These are phyloP conservation scores for Blastosporella zonata DNA, from an alignment of 1,284 basidiomycete genomes.

Conservation along the genomic window DNA sequence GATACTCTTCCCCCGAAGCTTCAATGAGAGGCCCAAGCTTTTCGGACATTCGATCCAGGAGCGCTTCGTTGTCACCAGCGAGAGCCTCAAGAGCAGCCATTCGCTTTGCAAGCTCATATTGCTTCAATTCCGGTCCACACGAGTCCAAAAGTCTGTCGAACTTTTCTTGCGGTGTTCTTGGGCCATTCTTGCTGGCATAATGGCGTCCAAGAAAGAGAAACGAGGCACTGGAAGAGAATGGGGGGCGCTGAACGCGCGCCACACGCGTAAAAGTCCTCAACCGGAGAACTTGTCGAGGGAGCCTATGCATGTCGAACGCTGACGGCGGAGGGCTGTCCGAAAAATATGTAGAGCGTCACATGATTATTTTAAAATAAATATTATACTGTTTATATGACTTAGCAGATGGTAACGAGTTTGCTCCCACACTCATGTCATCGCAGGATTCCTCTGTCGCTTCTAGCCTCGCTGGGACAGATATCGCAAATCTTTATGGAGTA, in stretches of 20 bases:
- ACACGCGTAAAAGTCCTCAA: slow-evolving; percentile 25
- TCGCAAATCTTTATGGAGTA: slow-evolving; percentile 56
- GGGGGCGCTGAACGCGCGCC: slow-evolving; percentile 22
- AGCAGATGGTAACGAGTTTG: too few relatives aligned
- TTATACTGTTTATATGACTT: slow-evolving; percentile 1
- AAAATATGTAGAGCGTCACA: slow-evolving; percentile 14
- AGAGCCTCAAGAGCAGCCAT: slow-evolving; percentile 22
- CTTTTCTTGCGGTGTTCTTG: slow-evolving; percentile 9
- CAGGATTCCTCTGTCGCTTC: slow-evolving; percentile 28
- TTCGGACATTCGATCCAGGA: slow-evolving; percentile 9
- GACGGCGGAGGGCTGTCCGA: slow-evolving; percentile 2
- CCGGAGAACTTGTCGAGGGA: slow-evolving; percentile 19
- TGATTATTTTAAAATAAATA: neutral
- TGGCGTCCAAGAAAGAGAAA: slow-evolving; percentile 10
- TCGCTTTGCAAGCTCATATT: slow-evolving; percentile 23
- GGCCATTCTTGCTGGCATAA: slow-evolving; percentile 19
- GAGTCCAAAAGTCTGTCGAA: slow-evolving; percentile 22
- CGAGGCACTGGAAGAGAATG: neutral
- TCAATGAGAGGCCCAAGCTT: slow-evolving; percentile 10
- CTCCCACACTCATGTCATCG: slow-evolving; percentile 20
- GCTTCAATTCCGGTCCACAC: slow-evolving; percentile 20
- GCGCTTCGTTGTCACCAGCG: slow-evolving; percentile 17
- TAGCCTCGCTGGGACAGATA: slow-evolving; percentile 38
- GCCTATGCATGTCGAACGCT: slow-evolving; percentile 20
- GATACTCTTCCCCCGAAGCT: slow-evolving; percentile 10